Evolutionary conservation across 257 asterid species (phyloP).

Genomic region (Solanum piurae): DNA sequence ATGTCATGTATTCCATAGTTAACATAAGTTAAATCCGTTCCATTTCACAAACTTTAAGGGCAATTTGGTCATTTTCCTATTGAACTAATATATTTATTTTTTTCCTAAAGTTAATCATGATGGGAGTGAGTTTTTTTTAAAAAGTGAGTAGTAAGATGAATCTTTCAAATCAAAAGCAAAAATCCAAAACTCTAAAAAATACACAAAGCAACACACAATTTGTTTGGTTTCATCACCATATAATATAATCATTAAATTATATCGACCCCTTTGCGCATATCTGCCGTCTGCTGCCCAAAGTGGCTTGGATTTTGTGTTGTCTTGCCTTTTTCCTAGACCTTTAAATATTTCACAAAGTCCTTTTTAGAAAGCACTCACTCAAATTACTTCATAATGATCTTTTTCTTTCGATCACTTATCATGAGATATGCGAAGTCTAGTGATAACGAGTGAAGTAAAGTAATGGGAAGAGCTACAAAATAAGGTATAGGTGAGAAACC

Average conservation of each 20-base stretch:
- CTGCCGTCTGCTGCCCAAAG: constrained; percentile 2
- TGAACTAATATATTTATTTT: background rate
- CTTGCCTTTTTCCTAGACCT: background rate
- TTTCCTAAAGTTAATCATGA: background rate
- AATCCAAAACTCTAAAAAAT: background rate
- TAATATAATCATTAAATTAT: background rate
- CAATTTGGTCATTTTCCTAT: background rate
- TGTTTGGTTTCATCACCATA: constrained; percentile 5
- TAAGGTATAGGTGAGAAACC: background rate
- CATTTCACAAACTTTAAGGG: background rate
- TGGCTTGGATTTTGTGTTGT: background rate
- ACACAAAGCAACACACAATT: background rate
- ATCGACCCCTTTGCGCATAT: background rate
- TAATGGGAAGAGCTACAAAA: background rate
- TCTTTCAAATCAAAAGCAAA: background rate
- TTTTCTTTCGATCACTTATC: background rate
- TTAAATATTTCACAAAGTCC: background rate
- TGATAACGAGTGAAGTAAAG: background rate
- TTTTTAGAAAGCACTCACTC: background rate
- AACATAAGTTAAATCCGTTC: background rate
- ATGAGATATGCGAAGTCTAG: background rate
- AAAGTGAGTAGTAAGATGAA: background rate
- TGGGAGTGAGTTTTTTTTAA: background rate
- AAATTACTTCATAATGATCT: background rate
- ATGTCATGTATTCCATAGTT: background rate